Base-by-base conservation (phyloP, 2,329 filamentous ascomycete species). In the Fonsecaea pugnacius region DNA sequence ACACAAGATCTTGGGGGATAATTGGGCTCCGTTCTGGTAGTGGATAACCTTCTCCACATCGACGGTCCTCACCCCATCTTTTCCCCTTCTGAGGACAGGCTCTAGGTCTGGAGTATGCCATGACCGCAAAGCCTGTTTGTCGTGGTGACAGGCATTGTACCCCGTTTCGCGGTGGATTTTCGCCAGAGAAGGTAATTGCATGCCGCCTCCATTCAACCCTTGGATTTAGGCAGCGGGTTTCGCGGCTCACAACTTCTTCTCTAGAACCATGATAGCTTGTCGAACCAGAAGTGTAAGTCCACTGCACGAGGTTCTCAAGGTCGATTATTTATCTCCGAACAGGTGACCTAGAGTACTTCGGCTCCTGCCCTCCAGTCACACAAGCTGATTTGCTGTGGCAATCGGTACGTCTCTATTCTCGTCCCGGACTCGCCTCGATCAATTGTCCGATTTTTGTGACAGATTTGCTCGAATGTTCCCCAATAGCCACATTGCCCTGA, bases 41-140 rank as follows among this genome's bases (percentile, higher is more conserved):
- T 58, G 57, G 64, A 52, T 55, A 38, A 32, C 12, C 58, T n/a
- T 58, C 64, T 62, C 64, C 64, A 67, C 64, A 38, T 21, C n/a
- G 46, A 59, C 6, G 46, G 18, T 38, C 32, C 27, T 9, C 38
- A 52, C 60, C 48, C 64, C 60, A 61, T 58, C 48, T 12, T 52
- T 50, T 55, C 33, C 50, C 48, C 35, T 40, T 10, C 35, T 32
- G 54, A 33, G 35, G 35, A 33, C 58, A 60, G 57, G 30, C 32
- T 46, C 40, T 48, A 24, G 38, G 1, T 58, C 14, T n/a, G 24
- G 38, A 30, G 32, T 33, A 32, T 58, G 27, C 14, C n/a, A n/a
- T 18, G 27, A 2, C 21, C 43, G 8, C 53, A 56, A 12, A 27
- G 53, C 33, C 38, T 30, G 27, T 30, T 43, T 43, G 18, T 8